Evolutionary conservation across 1,284 basidiomycete genomes (phyloP), one percentile per base, ranked within the genome.

Genomic region (Ceratobasidium theobromae): DNA sequence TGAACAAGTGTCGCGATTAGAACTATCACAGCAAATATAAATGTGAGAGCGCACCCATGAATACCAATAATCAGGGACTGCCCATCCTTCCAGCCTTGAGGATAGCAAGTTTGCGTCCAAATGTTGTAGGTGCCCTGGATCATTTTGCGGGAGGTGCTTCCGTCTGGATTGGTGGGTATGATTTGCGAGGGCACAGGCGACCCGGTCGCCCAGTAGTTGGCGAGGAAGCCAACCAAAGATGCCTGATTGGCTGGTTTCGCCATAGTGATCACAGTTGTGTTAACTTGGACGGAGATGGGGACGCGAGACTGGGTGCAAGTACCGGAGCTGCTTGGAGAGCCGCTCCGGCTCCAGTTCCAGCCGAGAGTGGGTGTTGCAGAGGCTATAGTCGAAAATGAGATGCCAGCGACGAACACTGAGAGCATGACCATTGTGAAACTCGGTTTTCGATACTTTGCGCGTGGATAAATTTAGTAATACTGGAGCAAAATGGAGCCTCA

Each of bases 51-150:
- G 21, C 65, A 73, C 72, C 69, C 72, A 69, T 73, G 72, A 41
- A 70, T 69, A 9, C 71, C 67, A 41, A 73, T 67, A 33, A 70
- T 66, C 23, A 71, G 30, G 28, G 65, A 67, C 5, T 68, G 67
- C 8, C 64, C 62, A 30, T 32, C 48, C 32, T 53, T 52, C 38
- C 70, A 70, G 16, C 54, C 68, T 4, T 60, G 32, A 2, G 72
- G 72, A 18, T 69, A 23, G 38, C 71, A 72, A 12, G 71, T 41
- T 53, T 69, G 23, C 8, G 69, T 64, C 53, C 67, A 72, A 38
- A 73, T 71, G 2, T 70, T 55, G 46, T 73, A 73, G 1, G 68
- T 69, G n/a, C 62, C 70, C 43, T 68, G 43, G 6, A 69, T 51
- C 1, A n/a, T 18, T 16, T 35, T 62, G 33, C 48, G 30, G 28